These are phyloP conservation scores for Epichloe sibirici DNA, from an alignment of 2,329 filamentous ascomycete species.

Conservation along the genomic window DNA sequence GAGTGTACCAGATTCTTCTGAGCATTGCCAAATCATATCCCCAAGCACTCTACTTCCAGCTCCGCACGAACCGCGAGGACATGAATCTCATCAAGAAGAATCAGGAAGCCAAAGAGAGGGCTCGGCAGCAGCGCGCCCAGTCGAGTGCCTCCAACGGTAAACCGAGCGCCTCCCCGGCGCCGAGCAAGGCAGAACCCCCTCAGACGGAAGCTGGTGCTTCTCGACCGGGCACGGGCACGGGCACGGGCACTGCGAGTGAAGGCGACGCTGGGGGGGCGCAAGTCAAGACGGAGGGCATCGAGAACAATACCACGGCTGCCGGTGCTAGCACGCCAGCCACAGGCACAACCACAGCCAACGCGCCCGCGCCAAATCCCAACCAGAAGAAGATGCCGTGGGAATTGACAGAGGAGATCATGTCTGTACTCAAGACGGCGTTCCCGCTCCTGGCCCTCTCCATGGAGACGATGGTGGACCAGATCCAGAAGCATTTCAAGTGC, in stretches of 20 bases:
- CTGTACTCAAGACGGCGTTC: conserved; percentile 91
- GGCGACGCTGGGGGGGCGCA: conserved; percentile 24
- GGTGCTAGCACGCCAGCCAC: conserved; percentile 12
- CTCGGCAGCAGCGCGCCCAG: conserved; percentile 37
- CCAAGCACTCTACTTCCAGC: conserved; percentile 89
- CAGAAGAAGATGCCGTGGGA: conserved; percentile 85
- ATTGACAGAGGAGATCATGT: conserved; percentile 89
- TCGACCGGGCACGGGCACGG: conserved; percentile 38
- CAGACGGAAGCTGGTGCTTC: conserved; percentile 26
- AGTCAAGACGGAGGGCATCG: conserved; percentile 33
- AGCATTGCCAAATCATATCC: conserved; percentile 95
- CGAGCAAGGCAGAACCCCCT: conserved; percentile 40
- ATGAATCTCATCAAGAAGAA: conserved; percentile 85
- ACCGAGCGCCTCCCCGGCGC: conserved; percentile 33
- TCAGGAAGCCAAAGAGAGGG: conserved; percentile 62
- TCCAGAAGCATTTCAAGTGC: conserved; percentile 98
- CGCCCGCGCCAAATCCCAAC: conserved; percentile 14
- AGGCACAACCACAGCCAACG: conserved; percentile 9
- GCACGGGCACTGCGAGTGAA: conserved; percentile 39
- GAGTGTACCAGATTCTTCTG: conserved; percentile 73
- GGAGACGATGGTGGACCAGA: conserved; percentile 99
- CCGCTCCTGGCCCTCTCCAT: conserved; percentile 90
- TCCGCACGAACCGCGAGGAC: conserved; percentile 87
- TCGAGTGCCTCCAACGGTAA: conserved; percentile 32
- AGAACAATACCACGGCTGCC: conserved; percentile 16